Percentiles rank a stretch among this genome's conserved stretches.
These are phyloP conservation scores for Erodium trifolium DNA, from an alignment of 441 rosid genomes.

Conservation along the genomic window DNA sequence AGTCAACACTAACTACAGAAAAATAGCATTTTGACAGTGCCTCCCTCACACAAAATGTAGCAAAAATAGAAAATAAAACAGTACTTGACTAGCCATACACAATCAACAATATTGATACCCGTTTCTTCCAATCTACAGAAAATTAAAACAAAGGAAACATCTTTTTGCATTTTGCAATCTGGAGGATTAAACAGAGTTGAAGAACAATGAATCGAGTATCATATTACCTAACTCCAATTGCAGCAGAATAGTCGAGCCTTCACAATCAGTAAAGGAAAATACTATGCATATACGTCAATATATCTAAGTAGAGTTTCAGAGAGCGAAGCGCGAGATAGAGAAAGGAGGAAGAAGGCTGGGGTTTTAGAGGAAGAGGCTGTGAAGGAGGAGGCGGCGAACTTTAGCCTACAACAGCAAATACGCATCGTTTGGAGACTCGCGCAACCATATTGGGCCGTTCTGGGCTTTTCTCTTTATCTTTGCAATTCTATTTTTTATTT, in stretches of 20 bases:
- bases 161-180: too few relatives aligned
- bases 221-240: not conserved
- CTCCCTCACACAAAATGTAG: not conserved
- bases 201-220: not conserved
- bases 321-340: not conserved
- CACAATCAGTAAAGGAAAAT: too few relatives aligned
- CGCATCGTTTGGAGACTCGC: too few relatives aligned
- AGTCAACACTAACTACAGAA: not conserved
- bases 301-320: too few relatives aligned
- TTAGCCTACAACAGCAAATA: too few relatives aligned
- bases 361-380: not conserved
- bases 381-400: not conserved
- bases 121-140: not conserved
- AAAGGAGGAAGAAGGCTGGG: not conserved
- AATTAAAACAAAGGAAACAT: too few relatives aligned
- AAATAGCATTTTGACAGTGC: not conserved
- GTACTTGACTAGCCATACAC: not conserved
- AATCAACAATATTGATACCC: not conserved
- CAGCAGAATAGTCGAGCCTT: not conserved
- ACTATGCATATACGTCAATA: not conserved
- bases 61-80: not conserved
- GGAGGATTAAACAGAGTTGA: too few relatives aligned
- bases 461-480: too few relatives aligned
- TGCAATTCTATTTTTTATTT: too few relatives aligned
- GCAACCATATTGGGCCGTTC: too few relatives aligned